A percentile compares a stretch with the other conserved stretches of the same genome.
phyloP scores from a whole-genome alignment of 805 yeast genomes.

The Wickerhamiella musiphila region DNA sequence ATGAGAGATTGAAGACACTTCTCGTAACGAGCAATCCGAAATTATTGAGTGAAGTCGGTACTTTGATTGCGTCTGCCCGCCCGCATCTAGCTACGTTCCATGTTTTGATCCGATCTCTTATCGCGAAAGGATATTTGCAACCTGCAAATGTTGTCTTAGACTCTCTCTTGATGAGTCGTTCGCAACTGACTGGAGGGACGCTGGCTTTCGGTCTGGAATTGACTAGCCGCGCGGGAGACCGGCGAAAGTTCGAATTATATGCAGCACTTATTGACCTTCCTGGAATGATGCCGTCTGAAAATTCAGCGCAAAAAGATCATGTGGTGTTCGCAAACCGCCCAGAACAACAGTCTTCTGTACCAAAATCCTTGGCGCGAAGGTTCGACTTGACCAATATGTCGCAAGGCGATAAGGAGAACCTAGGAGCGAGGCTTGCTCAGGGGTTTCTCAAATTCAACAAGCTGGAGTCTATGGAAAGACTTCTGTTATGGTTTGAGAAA shows the following conservation, averaged over 20 bases:
- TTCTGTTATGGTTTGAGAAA: too few species aligned
- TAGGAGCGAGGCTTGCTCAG: too few species aligned
- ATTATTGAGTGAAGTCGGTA: slow-evolving; percentile 11
- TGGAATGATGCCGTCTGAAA: too few species aligned
- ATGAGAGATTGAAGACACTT: not conserved
- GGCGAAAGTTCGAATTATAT: slow-evolving; percentile 2
- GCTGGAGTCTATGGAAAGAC: too few species aligned
- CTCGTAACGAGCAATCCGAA: slow-evolving; percentile 2
- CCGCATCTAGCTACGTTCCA: slow-evolving; percentile 16
- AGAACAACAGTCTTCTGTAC: too few species aligned
- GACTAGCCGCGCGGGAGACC: slow-evolving; percentile 6
- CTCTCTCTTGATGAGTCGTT: slow-evolving; percentile 13
- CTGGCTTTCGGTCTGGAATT: slow-evolving; percentile 8
- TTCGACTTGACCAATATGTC: too few species aligned
- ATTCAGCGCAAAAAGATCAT: too few species aligned
- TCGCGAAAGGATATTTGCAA: slow-evolving; percentile 7
- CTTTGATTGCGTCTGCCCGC: slow-evolving; percentile 12
- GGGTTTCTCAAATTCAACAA: too few species aligned
- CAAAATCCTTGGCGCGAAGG: too few species aligned
- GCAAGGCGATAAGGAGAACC: too few species aligned
- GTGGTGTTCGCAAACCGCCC: too few species aligned
- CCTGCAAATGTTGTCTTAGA: slow-evolving; percentile 18
- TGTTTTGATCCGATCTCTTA: slow-evolving; percentile 14
- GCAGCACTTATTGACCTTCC: slow-evolving; percentile 1
- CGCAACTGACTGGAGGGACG: slow-evolving; percentile 8